Evolutionary conservation across 2,329 filamentous ascomycete genomes (phyloP).

Genomic region (Claviceps digitariae): DNA sequence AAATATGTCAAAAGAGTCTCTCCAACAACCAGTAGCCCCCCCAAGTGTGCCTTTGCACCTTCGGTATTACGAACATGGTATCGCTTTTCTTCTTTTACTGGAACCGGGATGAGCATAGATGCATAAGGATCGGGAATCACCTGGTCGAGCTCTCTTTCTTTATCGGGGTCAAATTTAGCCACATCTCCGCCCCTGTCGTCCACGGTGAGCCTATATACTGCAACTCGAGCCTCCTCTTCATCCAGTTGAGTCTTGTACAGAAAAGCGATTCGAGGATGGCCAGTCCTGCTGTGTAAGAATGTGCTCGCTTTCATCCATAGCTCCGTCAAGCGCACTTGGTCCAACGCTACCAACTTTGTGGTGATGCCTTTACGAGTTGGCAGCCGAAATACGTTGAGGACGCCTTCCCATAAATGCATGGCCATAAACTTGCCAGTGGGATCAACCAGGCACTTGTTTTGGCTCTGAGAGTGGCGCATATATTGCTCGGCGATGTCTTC

Average conservation of each 20-base stretch:
- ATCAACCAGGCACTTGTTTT: conserved; percentile 73
- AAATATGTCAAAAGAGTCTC: conserved; percentile 78
- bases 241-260: conserved; percentile 42
- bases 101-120: conserved; percentile 49
- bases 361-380: conserved; percentile 30
- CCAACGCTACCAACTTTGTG: conserved; percentile 33
- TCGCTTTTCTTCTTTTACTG: conserved; percentile 42
- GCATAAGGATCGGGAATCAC: conserved; percentile 42
- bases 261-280: conserved; percentile 44
- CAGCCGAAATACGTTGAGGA: conserved; percentile 41
- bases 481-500: conserved; percentile 43
- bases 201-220: conserved; percentile 43
- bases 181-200: conserved; percentile 43
- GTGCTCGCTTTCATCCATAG: conserved; percentile 45
- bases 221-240: conserved; percentile 38
- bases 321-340: conserved; percentile 43
- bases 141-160: conserved; percentile 41
- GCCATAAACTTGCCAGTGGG: conserved; percentile 52
- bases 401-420: conserved; percentile 47
- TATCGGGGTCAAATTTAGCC: conserved; percentile 39
- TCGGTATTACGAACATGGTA: conserved; percentile 45
- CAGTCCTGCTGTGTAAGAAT: conserved; percentile 44
- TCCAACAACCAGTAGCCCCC: conserved; percentile 61
- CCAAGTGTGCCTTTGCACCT: conserved; percentile 42
- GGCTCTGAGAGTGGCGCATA: conserved; percentile 67